Conservation (phyloP, 192 early-diverging fungal species). For the Linnemannia zychae region DNA sequence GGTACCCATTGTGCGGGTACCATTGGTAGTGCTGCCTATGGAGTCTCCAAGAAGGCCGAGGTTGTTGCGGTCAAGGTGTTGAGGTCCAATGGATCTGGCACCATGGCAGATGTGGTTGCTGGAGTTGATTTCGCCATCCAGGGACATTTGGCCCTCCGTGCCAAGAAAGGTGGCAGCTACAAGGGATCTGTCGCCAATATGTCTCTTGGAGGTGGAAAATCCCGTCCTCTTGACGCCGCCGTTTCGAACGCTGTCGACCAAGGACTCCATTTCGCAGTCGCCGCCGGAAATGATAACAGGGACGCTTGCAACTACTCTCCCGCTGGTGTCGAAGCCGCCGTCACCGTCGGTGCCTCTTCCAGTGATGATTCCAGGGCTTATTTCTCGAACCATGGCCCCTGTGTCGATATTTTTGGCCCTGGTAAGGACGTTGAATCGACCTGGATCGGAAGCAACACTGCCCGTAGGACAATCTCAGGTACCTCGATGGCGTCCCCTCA, state of each 20-base stretch:
- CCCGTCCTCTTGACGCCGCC: conserved; percentile 82
- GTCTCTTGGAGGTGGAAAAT: conserved; percentile 90
- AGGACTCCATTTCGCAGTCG: conserved; percentile 94
- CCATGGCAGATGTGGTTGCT: conserved; percentile 72
- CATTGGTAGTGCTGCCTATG: conserved; percentile 85
- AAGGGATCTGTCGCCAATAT: conserved; percentile 95
- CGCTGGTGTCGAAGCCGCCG: conserved; percentile 71
- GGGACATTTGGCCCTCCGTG: conserved; percentile 48
- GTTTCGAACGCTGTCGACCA: conserved; percentile 80
- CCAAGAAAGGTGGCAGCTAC: conserved; percentile 67
- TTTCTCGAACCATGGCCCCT: conserved; percentile 84
- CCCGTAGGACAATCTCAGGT: conserved; percentile 91
- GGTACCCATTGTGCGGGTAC: conserved; percentile 95
- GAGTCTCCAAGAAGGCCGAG: conserved; percentile 89
- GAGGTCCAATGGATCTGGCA: conserved; percentile 87
- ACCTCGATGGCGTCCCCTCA: conserved; percentile 96
- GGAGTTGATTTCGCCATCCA: conserved; percentile 73
- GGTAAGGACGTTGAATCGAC: conserved; percentile 71
- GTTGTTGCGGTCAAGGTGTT: conserved; percentile 96
- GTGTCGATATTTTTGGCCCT: conserved; percentile 97
- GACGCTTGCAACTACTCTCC: conserved; percentile 94
- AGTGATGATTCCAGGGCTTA: conserved; percentile 85
- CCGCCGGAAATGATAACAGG: conserved; percentile 94
- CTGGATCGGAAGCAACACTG: conserved; percentile 76
- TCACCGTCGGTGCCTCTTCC: conserved; percentile 94